Conservation (phyloP, 2,329 filamentous ascomycete species). For the Camptophora hylomeconis region DNA sequence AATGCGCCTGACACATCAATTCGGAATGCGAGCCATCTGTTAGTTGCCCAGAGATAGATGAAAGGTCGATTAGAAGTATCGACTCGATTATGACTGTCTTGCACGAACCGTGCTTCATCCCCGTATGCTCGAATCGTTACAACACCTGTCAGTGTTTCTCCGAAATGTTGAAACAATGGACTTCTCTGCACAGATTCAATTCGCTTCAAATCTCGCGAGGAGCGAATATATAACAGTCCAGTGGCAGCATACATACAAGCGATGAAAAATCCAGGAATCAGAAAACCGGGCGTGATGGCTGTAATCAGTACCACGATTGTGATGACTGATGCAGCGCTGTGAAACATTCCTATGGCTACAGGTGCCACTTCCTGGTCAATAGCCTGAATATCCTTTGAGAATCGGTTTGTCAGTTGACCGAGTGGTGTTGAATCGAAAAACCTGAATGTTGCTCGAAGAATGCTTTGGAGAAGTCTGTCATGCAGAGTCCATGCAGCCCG, state of each 20-base stretch:
- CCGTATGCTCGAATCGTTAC: slow-evolving; percentile 95
- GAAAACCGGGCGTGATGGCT: slow-evolving; percentile 76
- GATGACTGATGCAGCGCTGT: slow-evolving; percentile 55
- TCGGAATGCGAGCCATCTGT: slow-evolving; percentile 89
- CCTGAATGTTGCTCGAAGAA: slow-evolving; percentile 84
- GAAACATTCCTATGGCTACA: slow-evolving; percentile 64
- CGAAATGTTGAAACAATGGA: slow-evolving; percentile 94
- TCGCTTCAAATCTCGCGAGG: slow-evolving; percentile 90
- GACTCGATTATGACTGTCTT: slow-evolving; percentile 77
- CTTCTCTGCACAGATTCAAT: slow-evolving; percentile 89
- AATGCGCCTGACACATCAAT: slow-evolving; percentile 83
- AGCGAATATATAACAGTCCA: slow-evolving; percentile 75
- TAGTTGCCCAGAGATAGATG: slow-evolving; percentile 91
- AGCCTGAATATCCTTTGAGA: slow-evolving; percentile 92
- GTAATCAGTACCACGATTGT: slow-evolving; percentile 84
- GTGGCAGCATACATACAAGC: slow-evolving; percentile 69
- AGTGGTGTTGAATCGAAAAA: slow-evolving; percentile 96
- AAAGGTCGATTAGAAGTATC: slow-evolving; percentile 88
- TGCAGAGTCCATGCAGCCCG: slow-evolving; percentile 80
- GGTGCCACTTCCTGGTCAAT: slow-evolving; percentile 93
- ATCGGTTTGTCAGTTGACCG: slow-evolving; percentile 94
- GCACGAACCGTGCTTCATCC: slow-evolving; percentile 82
- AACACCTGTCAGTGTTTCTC: slow-evolving; percentile 86
- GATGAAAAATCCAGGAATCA: slow-evolving; percentile 79
- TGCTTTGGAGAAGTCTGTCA: slow-evolving; percentile 58